Evolutionary conservation across 192 early-diverging fungal species (phyloP).

Genomic region (Coemansia sp.): DNA sequence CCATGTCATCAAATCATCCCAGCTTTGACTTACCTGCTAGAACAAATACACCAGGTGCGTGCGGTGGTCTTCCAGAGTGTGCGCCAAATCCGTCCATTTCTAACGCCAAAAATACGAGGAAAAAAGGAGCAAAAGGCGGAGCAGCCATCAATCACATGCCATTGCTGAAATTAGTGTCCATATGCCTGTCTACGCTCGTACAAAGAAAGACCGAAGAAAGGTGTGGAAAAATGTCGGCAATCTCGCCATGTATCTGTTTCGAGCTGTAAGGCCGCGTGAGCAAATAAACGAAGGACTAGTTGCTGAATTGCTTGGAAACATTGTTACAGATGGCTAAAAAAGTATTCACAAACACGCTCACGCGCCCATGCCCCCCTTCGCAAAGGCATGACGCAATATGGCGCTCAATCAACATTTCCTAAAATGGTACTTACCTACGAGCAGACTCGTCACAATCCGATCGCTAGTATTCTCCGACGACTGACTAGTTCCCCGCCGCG

Average conservation of each 20-base stretch:
- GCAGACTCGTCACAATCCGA: conserved; percentile 84
- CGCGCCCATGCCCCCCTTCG: not conserved
- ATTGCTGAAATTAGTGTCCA: not conserved
- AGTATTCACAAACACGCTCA: not conserved
- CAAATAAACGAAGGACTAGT: not conserved
- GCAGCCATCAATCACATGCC: conserved; percentile 8
- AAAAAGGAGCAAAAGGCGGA: not conserved
- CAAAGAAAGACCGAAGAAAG: not conserved
- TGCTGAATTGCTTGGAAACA: conserved; percentile 15
- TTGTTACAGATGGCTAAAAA: conserved; percentile 3
- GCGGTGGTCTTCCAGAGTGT: conserved; percentile 15
- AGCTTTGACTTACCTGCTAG: conserved; percentile 60
- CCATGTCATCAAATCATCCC: not conserved
- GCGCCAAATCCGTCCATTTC: conserved; percentile 57
- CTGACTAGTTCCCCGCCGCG: conserved; percentile 64
- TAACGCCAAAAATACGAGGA: conserved; percentile 9
- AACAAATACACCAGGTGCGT: conserved; percentile 62
- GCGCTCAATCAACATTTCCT: not conserved
- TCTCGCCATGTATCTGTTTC: not conserved
- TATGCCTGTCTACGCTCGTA: not conserved
- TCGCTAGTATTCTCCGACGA: conserved; percentile 82
- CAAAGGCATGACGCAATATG: not conserved
- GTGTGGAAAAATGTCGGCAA: not conserved
- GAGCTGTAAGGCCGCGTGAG: not conserved
- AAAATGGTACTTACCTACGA: conserved; percentile 52